Percentiles rank a stretch among this genome's conserved stretches.
Evolutionary conservation across 139 green algal species (phyloP).

Genomic region (Picochlorum sp.): DNA sequence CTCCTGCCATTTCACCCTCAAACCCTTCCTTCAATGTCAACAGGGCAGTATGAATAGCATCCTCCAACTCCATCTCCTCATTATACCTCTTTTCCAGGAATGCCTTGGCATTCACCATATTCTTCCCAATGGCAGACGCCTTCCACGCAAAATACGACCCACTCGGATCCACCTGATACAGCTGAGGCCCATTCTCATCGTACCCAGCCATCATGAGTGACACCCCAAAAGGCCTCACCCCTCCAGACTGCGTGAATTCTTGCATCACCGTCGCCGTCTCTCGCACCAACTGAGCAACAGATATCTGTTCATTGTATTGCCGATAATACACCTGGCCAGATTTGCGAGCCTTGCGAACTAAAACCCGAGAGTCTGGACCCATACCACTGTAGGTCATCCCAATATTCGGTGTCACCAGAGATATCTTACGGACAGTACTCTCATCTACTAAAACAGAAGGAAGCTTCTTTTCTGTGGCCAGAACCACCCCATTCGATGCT

Average conservation of each 20-base stretch:
- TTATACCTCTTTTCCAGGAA: constrained; percentile 91
- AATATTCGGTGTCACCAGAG: constrained; percentile 81
- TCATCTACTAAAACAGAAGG: constrained; percentile 81
- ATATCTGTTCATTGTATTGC: constrained; percentile 94
- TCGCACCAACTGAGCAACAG: constrained; percentile 90
- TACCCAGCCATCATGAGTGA: constrained; percentile 92
- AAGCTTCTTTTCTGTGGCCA: constrained; percentile 99
- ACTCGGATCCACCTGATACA: constrained; percentile 97
- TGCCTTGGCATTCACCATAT: constrained; percentile 93
- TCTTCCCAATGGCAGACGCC: constrained; percentile 97
- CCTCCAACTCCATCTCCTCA: constrained; percentile 97
- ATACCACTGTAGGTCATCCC: constrained; percentile 97
- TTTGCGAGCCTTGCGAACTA: constrained; percentile 89
- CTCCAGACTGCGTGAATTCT: constrained; percentile 94
- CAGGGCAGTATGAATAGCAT: constrained; percentile 96
- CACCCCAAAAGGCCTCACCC: constrained; percentile 96
- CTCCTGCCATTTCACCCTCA: constrained; percentile 78
- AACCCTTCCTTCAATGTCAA: constrained; percentile 98
- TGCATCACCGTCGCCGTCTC: constrained; percentile 98
- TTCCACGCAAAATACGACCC: constrained; percentile 98
- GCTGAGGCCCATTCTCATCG: constrained; percentile 91
- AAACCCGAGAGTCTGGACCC: constrained; percentile 92
- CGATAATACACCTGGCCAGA: constrained; percentile 77
- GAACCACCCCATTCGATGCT: constrained; percentile 93
- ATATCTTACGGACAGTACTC: constrained; percentile 87